phyloP scores from a whole-genome alignment of 2,329 filamentous ascomycete genomes.

The Pseudocercospora fijiensis region DNA sequence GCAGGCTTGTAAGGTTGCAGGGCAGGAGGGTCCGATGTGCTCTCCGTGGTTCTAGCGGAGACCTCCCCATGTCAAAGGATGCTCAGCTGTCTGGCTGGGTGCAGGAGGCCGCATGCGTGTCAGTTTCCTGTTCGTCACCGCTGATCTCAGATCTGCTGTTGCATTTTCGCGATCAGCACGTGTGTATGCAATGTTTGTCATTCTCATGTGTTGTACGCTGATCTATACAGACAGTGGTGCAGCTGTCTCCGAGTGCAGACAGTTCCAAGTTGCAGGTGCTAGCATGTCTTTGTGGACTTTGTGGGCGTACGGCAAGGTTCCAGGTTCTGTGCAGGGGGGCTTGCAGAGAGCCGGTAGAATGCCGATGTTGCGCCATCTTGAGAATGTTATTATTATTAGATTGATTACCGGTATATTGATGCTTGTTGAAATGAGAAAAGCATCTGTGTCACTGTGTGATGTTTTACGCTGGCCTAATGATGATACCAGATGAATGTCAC shows the following conservation, averaged over 20 bases:
- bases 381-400: neutral
- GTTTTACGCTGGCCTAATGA: neutral
- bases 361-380: slow-evolving; percentile 5
- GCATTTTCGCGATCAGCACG: slow-evolving; percentile 11
- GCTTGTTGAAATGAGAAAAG: neutral
- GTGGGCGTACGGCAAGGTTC: neutral
- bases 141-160: slow-evolving; percentile 11
- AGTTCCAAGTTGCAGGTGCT: neutral
- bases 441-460: too few relatives aligned
- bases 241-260: neutral
- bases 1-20: too few relatives aligned
- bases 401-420: neutral
- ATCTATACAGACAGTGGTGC: neutral
- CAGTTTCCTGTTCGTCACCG: slow-evolving; percentile 14
- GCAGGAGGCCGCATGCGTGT: slow-evolving; percentile 19
- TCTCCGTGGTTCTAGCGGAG: neutral
- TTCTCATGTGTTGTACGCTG: slow-evolving; percentile 1
- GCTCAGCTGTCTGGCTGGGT: slow-evolving; percentile 7
- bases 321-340: neutral
- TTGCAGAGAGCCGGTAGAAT: neutral
- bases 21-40: too few relatives aligned
- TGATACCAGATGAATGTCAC: neutral
- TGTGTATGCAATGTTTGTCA: slow-evolving; percentile 3
- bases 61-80: slow-evolving; percentile 10
- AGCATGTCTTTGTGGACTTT: neutral